phyloP scores from a whole-genome alignment of 176 grass and related monocot genomes.

The Alopecurus myosuroides region DNA sequence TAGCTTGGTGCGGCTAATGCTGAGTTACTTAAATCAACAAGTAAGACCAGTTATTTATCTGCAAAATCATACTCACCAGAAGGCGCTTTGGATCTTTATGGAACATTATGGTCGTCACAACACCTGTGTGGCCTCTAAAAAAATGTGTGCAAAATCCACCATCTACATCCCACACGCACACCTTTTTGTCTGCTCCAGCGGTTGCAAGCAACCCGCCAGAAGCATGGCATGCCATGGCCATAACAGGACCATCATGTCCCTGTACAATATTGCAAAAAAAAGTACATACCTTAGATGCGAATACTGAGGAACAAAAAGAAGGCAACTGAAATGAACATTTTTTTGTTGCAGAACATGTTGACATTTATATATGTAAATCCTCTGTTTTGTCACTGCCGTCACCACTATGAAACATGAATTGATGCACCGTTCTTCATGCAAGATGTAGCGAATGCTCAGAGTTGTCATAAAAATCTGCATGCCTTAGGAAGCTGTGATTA shows the following conservation, averaged over 20 bases:
- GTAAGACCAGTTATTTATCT: background rate
- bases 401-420: background rate
- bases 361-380: background rate
- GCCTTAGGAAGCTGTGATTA: background rate
- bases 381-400: background rate
- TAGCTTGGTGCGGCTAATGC: background rate
- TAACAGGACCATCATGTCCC: constrained; percentile 90
- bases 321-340: background rate
- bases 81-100: constrained; percentile 79
- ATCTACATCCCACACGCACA: constrained; percentile 86
- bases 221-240: constrained; percentile 86
- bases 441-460: background rate
- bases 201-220: constrained; percentile 93
- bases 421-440: background rate
- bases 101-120: constrained; percentile 82
- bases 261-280: constrained; percentile 28
- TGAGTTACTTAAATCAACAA: background rate
- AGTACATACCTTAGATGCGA: background rate
- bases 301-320: background rate
- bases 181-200: constrained; percentile 80
- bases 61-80: constrained; percentile 50
- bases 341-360: background rate
- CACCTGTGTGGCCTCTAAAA: constrained; percentile 77
- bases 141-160: constrained; percentile 97
- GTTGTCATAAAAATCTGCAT: background rate